phyloP scores from a whole-genome alignment of 2,329 filamentous ascomycete genomes.

The Uncinocarpus reesii region DNA sequence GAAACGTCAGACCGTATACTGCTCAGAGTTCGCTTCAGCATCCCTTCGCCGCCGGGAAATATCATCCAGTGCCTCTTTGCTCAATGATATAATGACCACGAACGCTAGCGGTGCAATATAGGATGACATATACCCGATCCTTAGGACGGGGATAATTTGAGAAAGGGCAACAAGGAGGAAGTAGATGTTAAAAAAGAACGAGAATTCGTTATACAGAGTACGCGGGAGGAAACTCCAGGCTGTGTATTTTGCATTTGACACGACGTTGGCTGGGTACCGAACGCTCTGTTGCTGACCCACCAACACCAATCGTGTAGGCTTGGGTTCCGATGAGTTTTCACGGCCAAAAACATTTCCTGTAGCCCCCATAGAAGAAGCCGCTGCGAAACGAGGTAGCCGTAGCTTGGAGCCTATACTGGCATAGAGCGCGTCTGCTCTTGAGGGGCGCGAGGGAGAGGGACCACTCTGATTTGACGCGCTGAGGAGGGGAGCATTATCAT shows the following conservation, averaged over 20 bases:
- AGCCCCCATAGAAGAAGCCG: conserved; percentile 30
- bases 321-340: conserved; percentile 23
- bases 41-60: conserved; percentile 76
- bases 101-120: conserved; percentile 89
- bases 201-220: conserved; percentile 97
- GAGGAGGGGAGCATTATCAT: conserved; percentile 68
- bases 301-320: conserved; percentile 59
- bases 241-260: conserved; percentile 97
- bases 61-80: conserved; percentile 93
- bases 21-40: conserved; percentile 86
- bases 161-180: conserved; percentile 91
- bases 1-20: conserved; percentile 70
- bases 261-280: conserved; percentile 76
- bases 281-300: conserved; percentile 64
- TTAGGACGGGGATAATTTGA: conserved; percentile 76
- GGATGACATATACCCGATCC: conserved; percentile 89
- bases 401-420: conserved; percentile 45
- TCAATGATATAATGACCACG: conserved; percentile 82
- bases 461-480: conserved; percentile 37
- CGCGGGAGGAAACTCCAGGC: conserved; percentile 86
- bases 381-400: conserved; percentile 54
- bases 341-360: conserved; percentile 10
- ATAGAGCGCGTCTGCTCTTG: conserved; percentile 30
- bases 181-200: conserved; percentile 99
- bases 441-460: conserved; percentile 24